Evolutionary conservation across 2,329 filamentous ascomycete genomes (phyloP).

Genomic region (Salinomyces thailandicus): DNA sequence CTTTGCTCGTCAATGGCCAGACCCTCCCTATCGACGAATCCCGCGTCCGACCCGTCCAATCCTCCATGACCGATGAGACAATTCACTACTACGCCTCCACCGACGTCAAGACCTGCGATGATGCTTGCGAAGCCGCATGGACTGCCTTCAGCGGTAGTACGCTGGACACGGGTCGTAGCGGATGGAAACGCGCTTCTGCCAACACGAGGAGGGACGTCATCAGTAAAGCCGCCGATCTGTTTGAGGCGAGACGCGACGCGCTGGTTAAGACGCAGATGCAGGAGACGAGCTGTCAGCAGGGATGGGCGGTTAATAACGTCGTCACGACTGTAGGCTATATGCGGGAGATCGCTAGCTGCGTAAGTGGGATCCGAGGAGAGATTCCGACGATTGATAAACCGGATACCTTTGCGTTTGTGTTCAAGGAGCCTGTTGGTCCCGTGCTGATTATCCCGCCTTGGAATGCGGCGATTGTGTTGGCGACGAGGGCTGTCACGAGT

Average conservation of each 20-base stretch:
- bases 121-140: conserved; percentile 20
- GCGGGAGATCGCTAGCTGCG: conserved; percentile 19
- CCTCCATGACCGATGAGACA: conserved; percentile 12
- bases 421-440: conserved; percentile 23
- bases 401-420: conserved; percentile 22
- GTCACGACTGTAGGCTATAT: conserved; percentile 23
- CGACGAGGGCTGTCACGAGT: conserved; percentile 13
- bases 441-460: conserved; percentile 15
- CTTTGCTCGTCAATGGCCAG: conserved; percentile 20
- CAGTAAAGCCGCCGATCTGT: conserved; percentile 20
- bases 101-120: conserved; percentile 11
- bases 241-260: conserved; percentile 16
- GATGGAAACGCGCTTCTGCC: conserved; percentile 21
- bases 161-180: conserved; percentile 8
- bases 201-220: conserved; percentile 21
- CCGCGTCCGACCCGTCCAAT: conserved; percentile 16
- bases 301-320: conserved; percentile 24
- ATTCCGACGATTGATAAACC: conserved; percentile 21
- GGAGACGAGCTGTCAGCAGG: conserved; percentile 31
- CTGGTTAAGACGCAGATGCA: conserved; percentile 20
- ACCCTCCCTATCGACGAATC: conserved; percentile 10
- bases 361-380: conserved; percentile 9
- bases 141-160: conserved; percentile 18
- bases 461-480: conserved; percentile 18
- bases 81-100: conserved; percentile 22